phyloP scores from a whole-genome alignment of 2,329 filamentous ascomycete genomes.

The Elsinoe australis region DNA sequence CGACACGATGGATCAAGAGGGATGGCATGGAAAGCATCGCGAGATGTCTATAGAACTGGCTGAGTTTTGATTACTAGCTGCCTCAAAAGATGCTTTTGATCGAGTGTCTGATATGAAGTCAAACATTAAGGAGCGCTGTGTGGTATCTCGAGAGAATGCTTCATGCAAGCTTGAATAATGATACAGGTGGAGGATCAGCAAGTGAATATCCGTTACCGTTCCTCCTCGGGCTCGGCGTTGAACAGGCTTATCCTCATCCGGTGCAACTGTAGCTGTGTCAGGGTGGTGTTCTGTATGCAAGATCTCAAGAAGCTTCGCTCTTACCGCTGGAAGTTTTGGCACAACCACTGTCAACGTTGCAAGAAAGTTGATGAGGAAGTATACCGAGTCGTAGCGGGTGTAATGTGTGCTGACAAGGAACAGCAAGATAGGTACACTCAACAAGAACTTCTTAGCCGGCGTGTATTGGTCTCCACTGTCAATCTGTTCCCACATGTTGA shows the following conservation, averaged over 20 bases:
- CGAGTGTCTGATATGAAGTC: not conserved
- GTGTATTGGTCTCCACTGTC: slow-evolving; percentile 99
- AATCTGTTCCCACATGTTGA: slow-evolving; percentile 99
- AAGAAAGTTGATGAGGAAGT: slow-evolving; percentile 95
- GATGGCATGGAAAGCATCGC: too few relatives aligned
- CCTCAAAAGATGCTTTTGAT: slow-evolving; percentile 3
- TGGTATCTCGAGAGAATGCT: slow-evolving; percentile 16
- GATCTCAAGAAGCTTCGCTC: slow-evolving; percentile 34
- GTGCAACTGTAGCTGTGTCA: slow-evolving; percentile 26
- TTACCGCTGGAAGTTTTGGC: slow-evolving; percentile 88
- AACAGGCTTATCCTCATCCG: slow-evolving; percentile 33
- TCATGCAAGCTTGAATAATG: slow-evolving; percentile 8
- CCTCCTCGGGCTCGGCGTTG: slow-evolving; percentile 27
- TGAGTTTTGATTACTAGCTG: not conserved
- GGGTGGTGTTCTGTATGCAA: slow-evolving; percentile 18
- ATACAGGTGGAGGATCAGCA: slow-evolving; percentile 1
- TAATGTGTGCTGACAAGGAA: slow-evolving; percentile 98
- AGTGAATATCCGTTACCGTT: slow-evolving; percentile 19
- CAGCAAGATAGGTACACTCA: slow-evolving; percentile 86
- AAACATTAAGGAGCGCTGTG: slow-evolving; percentile 9
- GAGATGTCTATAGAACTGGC: too few relatives aligned
- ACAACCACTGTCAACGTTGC: slow-evolving; percentile 89
- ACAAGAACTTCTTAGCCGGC: slow-evolving; percentile 94
- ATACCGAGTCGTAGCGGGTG: slow-evolving; percentile 93
- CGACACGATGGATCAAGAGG: too few relatives aligned